Conservation (phyloP, 768 basidiomycete genomes). For the Tulasnella calospora region DNA sequence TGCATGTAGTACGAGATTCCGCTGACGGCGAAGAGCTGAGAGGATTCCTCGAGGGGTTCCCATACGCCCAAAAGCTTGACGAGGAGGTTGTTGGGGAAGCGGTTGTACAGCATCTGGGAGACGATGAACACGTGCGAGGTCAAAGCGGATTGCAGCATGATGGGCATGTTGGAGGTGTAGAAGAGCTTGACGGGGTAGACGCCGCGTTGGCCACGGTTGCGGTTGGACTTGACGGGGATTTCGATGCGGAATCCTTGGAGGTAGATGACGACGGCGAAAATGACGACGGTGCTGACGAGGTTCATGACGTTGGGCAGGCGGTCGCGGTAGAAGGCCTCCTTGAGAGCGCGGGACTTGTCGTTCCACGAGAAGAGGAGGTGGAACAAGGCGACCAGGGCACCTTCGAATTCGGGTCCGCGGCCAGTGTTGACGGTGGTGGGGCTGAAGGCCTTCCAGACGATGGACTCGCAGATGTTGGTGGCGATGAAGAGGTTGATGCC, state of each 20-base stretch:
- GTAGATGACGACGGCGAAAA: slow-evolving; percentile 96
- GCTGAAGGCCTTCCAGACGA: slow-evolving; percentile 99
- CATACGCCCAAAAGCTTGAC: slow-evolving; percentile 86
- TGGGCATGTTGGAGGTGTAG: slow-evolving; percentile 99
- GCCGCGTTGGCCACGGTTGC: slow-evolving; percentile 92
- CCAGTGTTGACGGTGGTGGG: slow-evolving; percentile 98
- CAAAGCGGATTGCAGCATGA: slow-evolving; percentile 94
- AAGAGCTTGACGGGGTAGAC: slow-evolving; percentile 97
- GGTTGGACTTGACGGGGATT: slow-evolving; percentile 95
- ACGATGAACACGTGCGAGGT: slow-evolving; percentile 94
- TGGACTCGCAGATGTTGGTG: slow-evolving; percentile 99
- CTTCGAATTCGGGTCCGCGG: slow-evolving; percentile 96
- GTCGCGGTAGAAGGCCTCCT: slow-evolving; percentile 98
- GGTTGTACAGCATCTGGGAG: slow-evolving; percentile 86
- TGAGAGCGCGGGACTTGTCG: slow-evolving; percentile 92
- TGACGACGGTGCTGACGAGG: slow-evolving; percentile 82
- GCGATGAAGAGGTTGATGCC: slow-evolving; percentile 99
- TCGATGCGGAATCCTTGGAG: slow-evolving; percentile 98
- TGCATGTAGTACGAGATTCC: slow-evolving; percentile 98
- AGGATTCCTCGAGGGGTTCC: slow-evolving; percentile 96
- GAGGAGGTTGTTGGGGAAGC: slow-evolving; percentile 83
- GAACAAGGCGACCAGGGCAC: slow-evolving; percentile 93
- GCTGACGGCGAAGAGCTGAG: slow-evolving; percentile 82
- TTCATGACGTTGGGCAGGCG: slow-evolving; percentile 98
- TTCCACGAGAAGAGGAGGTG: slow-evolving; percentile 97